Evolutionary conservation across 140 eudicot species (phyloP).

Genomic region (Ambrosia hybrid): DNA sequence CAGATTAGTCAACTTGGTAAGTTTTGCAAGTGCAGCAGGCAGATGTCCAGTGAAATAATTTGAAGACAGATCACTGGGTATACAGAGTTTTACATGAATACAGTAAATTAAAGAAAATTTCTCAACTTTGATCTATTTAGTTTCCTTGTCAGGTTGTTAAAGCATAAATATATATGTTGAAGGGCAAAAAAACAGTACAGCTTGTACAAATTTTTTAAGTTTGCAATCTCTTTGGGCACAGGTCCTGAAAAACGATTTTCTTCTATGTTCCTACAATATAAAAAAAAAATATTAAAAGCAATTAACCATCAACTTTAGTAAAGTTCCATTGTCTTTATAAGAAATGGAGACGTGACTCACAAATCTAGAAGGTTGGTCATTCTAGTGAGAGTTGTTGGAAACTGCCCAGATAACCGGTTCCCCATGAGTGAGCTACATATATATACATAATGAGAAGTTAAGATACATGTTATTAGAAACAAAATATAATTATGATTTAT

Average conservation of each 20-base stretch:
- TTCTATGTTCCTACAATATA: constrained; percentile 65
- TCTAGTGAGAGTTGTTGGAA: constrained; percentile 62
- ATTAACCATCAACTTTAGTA: constrained; percentile 7
- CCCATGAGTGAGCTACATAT: constrained; percentile 80
- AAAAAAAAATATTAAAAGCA: background rate
- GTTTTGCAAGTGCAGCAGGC: constrained; percentile 57
- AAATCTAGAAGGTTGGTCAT: constrained; percentile 60
- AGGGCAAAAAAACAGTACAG: constrained; percentile 42
- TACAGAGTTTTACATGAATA: background rate
- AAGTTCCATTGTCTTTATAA: background rate
- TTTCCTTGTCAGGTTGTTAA: background rate
- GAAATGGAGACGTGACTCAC: constrained; percentile 41
- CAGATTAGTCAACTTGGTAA: constrained; percentile 60
- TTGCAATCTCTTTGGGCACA: constrained; percentile 58
- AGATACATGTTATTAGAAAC: background rate
- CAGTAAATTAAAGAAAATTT: background rate
- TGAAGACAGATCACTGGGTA: constrained; percentile 58
- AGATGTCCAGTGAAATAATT: constrained; percentile 64
- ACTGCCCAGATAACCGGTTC: constrained; percentile 68
- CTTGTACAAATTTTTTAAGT: constrained; percentile 47
- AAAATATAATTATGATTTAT: no score
- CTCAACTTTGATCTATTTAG: background rate
- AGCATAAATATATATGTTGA: background rate
- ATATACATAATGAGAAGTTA: constrained; percentile 3
- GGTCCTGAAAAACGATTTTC: constrained; percentile 67